Evolutionary conservation across 2,329 filamentous ascomycete genomes (phyloP).

Genomic region (Drechslerella stenobrocha): DNA sequence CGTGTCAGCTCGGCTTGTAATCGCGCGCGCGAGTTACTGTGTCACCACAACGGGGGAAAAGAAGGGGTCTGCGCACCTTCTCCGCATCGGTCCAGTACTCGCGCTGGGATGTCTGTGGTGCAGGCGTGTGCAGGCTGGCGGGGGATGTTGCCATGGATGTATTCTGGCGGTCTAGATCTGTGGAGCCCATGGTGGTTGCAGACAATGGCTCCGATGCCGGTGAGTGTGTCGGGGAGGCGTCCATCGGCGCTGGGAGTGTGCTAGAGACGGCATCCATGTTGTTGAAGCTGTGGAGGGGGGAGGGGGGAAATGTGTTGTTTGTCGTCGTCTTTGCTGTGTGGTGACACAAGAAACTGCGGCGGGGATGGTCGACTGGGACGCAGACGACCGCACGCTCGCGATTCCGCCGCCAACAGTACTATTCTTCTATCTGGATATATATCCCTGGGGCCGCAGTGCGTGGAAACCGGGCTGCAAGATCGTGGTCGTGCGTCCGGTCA

Average conservation of each 20-base stretch:
- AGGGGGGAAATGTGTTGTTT: constrained; percentile 4
- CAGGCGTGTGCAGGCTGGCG: constrained; percentile 1
- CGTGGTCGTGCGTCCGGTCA: no score
- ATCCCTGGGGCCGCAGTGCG: no score
- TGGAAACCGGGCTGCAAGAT: no score
- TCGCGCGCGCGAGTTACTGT: no score
- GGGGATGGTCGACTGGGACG: not conserved
- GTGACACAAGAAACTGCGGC: constrained; percentile 3
- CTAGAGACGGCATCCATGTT: not conserved
- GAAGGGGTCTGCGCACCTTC: constrained; percentile 8
- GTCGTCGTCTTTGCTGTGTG: not conserved
- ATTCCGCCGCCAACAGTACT: no score
- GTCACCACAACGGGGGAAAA: no score
- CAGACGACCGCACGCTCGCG: no score
- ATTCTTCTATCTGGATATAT: no score
- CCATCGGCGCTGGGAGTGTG: not conserved
- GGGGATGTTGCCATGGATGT: not conserved
- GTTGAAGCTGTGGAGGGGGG: not conserved
- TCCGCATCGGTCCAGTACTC: constrained; percentile 37
- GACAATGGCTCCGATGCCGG: not conserved
- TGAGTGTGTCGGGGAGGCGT: no score
- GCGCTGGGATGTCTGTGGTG: not conserved
- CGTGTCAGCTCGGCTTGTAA: no score
- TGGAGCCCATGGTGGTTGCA: constrained; percentile 5
- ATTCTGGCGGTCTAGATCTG: not conserved